phyloP scores from a whole-genome alignment of 2,329 filamentous ascomycete species.

The Claviceps quebecensis region DNA sequence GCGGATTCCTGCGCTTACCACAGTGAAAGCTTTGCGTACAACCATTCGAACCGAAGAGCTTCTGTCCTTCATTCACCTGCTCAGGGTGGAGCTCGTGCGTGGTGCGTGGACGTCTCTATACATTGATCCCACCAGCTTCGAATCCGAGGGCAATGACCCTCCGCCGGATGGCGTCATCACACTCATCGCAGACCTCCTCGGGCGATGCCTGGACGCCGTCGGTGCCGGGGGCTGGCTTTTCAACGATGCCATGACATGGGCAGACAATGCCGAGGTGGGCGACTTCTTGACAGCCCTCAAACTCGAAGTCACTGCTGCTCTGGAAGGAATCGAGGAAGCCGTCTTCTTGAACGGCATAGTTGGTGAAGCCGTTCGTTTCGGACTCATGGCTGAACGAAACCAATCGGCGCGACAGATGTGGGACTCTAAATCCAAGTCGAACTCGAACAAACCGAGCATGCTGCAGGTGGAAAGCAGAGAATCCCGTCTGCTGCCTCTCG shows the following conservation, averaged over 20 bases:
- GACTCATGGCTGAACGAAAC: conserved; percentile 24
- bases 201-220: conserved; percentile 61
- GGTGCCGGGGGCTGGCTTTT: conserved; percentile 62
- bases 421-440: conserved; percentile 14
- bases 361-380: conserved; percentile 52
- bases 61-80: conserved; percentile 55
- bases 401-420: conserved; percentile 14
- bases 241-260: conserved; percentile 39
- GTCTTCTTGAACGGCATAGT: conserved; percentile 50
- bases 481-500: conserved; percentile 51
- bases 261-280: conserved; percentile 39
- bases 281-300: conserved; percentile 53
- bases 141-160: conserved; percentile 24
- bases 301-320: conserved; percentile 53
- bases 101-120: conserved; percentile 67
- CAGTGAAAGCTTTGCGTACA: conserved; percentile 49
- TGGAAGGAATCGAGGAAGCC: conserved; percentile 59
- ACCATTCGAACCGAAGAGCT: conserved; percentile 54
- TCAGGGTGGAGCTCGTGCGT: conserved; percentile 58
- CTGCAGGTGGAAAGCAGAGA: conserved; percentile 28
- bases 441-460: conserved; percentile 28
- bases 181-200: conserved; percentile 57
- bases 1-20: conserved; percentile 44
- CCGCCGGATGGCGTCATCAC: conserved; percentile 55
- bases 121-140: conserved; percentile 40